A percentile compares a stretch with the other conserved stretches of the same genome.
Conservation (phyloP, 345 rosid species). For the Odontarrhena argentea region DNA sequence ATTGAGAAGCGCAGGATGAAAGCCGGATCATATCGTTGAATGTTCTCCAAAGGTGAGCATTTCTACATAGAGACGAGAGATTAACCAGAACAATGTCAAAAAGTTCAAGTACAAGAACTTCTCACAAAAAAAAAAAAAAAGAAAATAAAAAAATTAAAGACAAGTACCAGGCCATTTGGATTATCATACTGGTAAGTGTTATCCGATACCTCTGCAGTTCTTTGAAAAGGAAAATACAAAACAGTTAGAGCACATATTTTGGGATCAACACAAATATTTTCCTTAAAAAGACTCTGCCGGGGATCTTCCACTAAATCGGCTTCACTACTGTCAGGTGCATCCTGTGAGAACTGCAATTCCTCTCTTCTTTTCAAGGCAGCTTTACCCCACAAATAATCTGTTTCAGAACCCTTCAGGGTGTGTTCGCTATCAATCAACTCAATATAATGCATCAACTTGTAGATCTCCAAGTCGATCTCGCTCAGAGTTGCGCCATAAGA, state of each 20-base stretch:
- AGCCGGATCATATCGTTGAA: conserved; percentile 74
- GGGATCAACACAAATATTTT: conserved; percentile 79
- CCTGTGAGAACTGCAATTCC: conserved; percentile 52
- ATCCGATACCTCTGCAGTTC: conserved; percentile 41
- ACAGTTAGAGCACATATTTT: conserved; percentile 69
- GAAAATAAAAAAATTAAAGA: conserved; percentile 3
- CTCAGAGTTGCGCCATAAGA: conserved; percentile 86
- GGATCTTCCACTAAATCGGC: conserved; percentile 52
- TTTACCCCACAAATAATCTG: conserved; percentile 79
- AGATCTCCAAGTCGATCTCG: conserved; percentile 75
- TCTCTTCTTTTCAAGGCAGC: conserved; percentile 62
- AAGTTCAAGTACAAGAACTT: conserved; percentile 15
- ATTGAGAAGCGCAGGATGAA: conserved; percentile 72
- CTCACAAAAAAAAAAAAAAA: neutral
- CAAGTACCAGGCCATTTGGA: conserved; percentile 28
- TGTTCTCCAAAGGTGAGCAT: conserved; percentile 39
- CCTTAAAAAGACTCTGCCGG: conserved; percentile 66
- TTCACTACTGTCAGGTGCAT: conserved; percentile 45
- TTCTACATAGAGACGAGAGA: conserved; percentile 44
- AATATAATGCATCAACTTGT: conserved; percentile 61
- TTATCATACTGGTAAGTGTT: conserved; percentile 20
- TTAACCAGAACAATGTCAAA: conserved; percentile 2
- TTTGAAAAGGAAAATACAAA: conserved; percentile 66
- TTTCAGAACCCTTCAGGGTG: conserved; percentile 45
- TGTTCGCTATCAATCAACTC: conserved; percentile 49